These are phyloP conservation scores for Penicillium sp. DNA, from an alignment of 2,329 filamentous ascomycete genomes.

Conservation along the genomic window DNA sequence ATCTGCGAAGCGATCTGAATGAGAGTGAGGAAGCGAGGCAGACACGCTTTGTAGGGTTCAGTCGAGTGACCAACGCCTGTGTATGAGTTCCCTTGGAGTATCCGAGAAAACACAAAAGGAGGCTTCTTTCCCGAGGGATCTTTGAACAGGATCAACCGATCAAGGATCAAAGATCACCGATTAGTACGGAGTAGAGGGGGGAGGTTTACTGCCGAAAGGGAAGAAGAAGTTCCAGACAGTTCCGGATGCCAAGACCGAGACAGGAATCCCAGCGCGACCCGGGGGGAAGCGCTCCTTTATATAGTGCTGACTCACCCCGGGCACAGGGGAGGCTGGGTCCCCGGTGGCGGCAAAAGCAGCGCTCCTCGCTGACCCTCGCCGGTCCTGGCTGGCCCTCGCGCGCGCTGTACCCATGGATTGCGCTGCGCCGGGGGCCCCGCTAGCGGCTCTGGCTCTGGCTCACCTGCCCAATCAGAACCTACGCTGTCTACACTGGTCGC, in stretches of 20 bases:
- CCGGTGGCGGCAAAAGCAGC: slow-evolving; percentile 41
- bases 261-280: slow-evolving; percentile 30
- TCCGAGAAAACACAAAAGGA: no score
- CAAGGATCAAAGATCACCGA: slow-evolving; percentile 5
- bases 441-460: slow-evolving; percentile 25
- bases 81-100: no score
- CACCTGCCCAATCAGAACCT: slow-evolving; percentile 5
- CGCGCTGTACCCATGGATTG: slow-evolving; percentile 27
- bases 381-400: slow-evolving; percentile 4
- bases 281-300: slow-evolving; percentile 43
- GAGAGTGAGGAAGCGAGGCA: slow-evolving; percentile 24
- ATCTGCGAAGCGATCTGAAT: slow-evolving; percentile 29
- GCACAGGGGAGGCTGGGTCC: slow-evolving; percentile 39
- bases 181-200: slow-evolving; percentile 25
- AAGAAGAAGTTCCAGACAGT: slow-evolving; percentile 38
- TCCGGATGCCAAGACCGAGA: slow-evolving; percentile 42
- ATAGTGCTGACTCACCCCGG: slow-evolving; percentile 39
- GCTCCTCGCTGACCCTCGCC: slow-evolving; percentile 17
- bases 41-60: slow-evolving; percentile 11
- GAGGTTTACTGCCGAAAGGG: slow-evolving; percentile 25
- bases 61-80: not conserved
- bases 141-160: slow-evolving; percentile 12
- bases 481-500: not conserved
- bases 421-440: slow-evolving; percentile 2
- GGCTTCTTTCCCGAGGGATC: slow-evolving; percentile 5